A percentile compares a stretch with the other conserved stretches of the same genome.
Evolutionary conservation across 208 protist species (phyloP).

Genomic region (Leishmania mexicana): DNA sequence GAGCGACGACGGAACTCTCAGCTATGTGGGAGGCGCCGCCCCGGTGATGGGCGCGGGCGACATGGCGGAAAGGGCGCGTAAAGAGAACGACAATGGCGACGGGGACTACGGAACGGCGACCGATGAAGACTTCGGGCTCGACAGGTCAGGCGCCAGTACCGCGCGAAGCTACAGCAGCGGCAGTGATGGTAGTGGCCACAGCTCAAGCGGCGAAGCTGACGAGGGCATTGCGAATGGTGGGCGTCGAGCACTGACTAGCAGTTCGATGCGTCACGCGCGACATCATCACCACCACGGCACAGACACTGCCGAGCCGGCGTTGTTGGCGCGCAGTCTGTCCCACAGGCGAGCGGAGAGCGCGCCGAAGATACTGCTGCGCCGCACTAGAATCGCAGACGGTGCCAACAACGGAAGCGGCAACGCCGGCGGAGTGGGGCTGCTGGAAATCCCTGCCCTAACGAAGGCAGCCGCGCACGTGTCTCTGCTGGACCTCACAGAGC

Average conservation of each 20-base stretch:
- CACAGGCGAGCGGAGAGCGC: conserved; percentile 25
- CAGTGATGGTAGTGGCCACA: conserved; percentile 1
- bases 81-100: background rate
- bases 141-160: background rate
- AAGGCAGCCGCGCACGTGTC: conserved; percentile 2
- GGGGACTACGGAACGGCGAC: background rate
- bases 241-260: background rate
- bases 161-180: background rate
- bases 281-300: background rate
- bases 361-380: conserved; percentile 16
- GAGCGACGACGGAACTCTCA: background rate
- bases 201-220: background rate
- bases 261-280: background rate
- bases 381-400: background rate
- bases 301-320: background rate
- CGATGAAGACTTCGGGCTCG: background rate
- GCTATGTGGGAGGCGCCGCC: background rate
- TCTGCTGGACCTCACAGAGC: conserved; percentile 3
- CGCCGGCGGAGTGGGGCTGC: background rate
- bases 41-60: background rate
- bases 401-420: background rate
- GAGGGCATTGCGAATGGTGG: background rate
- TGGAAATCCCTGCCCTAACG: background rate
- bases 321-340: conserved; percentile 13
- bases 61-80: background rate